Evolutionary conservation across 441 rosid species (phyloP).

Genomic region (Geranium incanum): DNA sequence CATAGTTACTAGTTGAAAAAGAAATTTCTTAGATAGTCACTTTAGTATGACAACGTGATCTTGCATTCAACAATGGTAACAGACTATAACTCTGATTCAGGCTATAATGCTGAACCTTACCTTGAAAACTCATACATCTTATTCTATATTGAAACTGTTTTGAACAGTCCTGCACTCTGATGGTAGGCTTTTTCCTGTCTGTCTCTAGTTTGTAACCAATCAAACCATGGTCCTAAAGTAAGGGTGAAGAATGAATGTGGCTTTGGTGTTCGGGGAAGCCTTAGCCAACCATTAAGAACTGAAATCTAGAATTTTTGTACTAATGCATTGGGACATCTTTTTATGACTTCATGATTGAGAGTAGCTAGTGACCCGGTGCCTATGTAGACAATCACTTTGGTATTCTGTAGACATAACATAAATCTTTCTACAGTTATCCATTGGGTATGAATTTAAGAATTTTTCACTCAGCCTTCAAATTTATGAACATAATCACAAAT

Average conservation of each 20-base stretch:
- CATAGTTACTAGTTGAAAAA: not conserved
- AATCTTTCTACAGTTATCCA: not conserved
- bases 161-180: not conserved
- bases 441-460: not conserved
- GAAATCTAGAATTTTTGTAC: not conserved
- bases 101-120: not conserved
- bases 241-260: not conserved
- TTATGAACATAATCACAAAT: not conserved
- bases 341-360: not conserved
- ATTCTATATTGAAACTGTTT: not conserved
- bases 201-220: not conserved
- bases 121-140: not conserved
- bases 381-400: not conserved
- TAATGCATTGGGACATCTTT: not conserved
- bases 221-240: not conserved
- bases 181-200: not conserved
- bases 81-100: not conserved
- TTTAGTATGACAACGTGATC: constrained; percentile 3
- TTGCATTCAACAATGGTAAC: not conserved
- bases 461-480: not conserved
- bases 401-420: not conserved
- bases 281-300: not conserved
- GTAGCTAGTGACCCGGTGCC: not conserved
- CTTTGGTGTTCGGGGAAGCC: not conserved
- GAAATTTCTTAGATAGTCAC: not conserved